Percentiles rank a stretch among this genome's conserved stretches.
Evolutionary conservation across 352 stramenopile genomes (phyloP).

Genomic region (Phytophthora foliorum): DNA sequence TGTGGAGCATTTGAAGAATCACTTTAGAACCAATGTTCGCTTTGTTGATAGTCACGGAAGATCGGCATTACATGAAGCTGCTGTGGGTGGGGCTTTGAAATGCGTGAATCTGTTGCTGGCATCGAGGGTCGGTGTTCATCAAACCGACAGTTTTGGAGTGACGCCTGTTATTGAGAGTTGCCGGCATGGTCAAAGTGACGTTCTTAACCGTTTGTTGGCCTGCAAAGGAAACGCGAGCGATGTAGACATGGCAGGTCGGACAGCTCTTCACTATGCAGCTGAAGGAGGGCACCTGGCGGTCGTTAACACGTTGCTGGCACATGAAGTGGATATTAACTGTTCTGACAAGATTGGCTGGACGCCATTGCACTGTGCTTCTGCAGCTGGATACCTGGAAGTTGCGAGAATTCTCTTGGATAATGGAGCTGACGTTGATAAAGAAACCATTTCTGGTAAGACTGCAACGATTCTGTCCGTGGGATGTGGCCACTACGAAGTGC

Average conservation of each 20-base stretch:
- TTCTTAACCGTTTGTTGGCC: neutral
- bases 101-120: neutral
- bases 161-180: conserved; percentile 4
- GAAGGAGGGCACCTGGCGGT: neutral
- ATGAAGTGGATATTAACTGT: neutral
- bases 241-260: neutral
- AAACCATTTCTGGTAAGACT: conserved; percentile 3
- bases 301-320: neutral
- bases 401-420: neutral
- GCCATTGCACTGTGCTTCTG: conserved; percentile 7
- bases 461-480: neutral
- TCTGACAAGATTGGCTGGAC: conserved; percentile 11
- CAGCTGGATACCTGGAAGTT: neutral
- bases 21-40: neutral
- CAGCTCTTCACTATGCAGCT: conserved; percentile 8
- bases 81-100: neutral
- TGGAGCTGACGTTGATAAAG: neutral
- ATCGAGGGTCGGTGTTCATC: neutral
- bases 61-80: conserved; percentile 5
- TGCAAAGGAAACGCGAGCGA: neutral
- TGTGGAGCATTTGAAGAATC: neutral
- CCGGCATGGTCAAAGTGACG: neutral
- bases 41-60: neutral
- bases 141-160: conserved; percentile 10
- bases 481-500: neutral